These are phyloP conservation scores for Millerozyma acaciae DNA, from an alignment of 805 yeast genomes.

Conservation along the genomic window DNA sequence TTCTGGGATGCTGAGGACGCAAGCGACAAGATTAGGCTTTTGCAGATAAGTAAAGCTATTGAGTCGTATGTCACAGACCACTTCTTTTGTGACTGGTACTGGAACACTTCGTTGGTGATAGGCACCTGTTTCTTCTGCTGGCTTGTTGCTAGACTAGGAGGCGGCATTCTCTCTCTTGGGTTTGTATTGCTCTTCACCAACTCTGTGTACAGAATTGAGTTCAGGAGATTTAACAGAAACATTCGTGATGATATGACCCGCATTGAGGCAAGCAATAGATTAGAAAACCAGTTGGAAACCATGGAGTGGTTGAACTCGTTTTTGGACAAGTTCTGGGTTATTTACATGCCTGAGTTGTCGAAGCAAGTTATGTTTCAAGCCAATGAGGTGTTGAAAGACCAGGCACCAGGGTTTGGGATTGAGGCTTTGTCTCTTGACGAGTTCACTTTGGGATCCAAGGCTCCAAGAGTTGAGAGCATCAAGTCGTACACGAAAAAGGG, in stretches of 20 bases:
- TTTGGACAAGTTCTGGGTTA: conserved; percentile 79
- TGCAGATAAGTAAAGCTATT: conserved; percentile 31
- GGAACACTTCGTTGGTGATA: conserved; percentile 58
- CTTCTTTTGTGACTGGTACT: conserved; percentile 68
- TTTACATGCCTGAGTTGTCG: conserved; percentile 81
- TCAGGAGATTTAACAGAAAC: conserved; percentile 70
- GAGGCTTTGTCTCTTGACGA: conserved; percentile 70
- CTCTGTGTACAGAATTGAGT: conserved; percentile 68
- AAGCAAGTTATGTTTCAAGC: conserved; percentile 69
- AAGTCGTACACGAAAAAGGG: conserved; percentile 71
- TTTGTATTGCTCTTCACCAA: conserved; percentile 58
- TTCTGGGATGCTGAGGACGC: conserved; percentile 25
- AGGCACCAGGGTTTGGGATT: conserved; percentile 81
- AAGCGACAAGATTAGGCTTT: conserved; percentile 22
- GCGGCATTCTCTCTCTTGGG: conserved; percentile 59
- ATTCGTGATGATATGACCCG: conserved; percentile 74
- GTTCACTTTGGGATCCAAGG: conserved; percentile 76
- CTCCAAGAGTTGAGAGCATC: conserved; percentile 70
- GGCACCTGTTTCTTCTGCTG: conserved; percentile 75
- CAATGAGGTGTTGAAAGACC: conserved; percentile 63
- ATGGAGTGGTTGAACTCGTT: conserved; percentile 81
- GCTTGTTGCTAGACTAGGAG: conserved; percentile 58
- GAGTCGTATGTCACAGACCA: conserved; percentile 64
- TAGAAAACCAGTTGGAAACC: conserved; percentile 64
- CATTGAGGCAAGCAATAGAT: conserved; percentile 55